Evolutionary conservation across 2,329 filamentous ascomycete species (phyloP).

Genomic region (Phaeomoniella chlamydospora): DNA sequence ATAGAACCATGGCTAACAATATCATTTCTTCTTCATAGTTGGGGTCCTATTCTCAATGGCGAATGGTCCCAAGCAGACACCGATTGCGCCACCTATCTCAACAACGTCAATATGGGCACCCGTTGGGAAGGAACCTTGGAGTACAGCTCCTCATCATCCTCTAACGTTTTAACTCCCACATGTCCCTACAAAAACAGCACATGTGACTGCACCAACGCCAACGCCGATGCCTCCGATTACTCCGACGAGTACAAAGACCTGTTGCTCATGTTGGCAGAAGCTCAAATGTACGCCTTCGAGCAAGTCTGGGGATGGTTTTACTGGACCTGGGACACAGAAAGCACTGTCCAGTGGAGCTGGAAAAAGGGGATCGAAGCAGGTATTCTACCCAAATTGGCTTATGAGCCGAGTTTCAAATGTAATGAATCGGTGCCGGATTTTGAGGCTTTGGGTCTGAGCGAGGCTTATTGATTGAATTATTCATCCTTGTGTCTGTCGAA

Average conservation of each 20-base stretch:
- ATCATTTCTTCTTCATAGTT: conserved; percentile 26
- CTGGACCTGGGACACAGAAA: conserved; percentile 95
- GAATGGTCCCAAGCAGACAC: conserved; percentile 98
- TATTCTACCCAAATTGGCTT: conserved; percentile 64
- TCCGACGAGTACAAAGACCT: conserved; percentile 67
- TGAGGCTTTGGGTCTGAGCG: conserved; percentile 18
- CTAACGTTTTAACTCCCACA: conserved; percentile 51
- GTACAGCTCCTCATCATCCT: conserved; percentile 47
- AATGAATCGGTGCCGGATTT: conserved; percentile 30
- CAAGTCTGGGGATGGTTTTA: conserved; percentile 96
- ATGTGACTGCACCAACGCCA: conserved; percentile 65
- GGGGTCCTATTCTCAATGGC: conserved; percentile 85
- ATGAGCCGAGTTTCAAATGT: conserved; percentile 57
- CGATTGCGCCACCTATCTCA: conserved; percentile 76
- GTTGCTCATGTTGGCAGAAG: conserved; percentile 78
- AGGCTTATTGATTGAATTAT: conserved; percentile 22
- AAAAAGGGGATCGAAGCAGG: conserved; percentile 63
- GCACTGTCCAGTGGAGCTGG: conserved; percentile 81
- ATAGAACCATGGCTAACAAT: too few relatives aligned
- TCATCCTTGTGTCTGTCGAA: too few relatives aligned
- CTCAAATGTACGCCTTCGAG: conserved; percentile 92
- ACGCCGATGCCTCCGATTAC: conserved; percentile 56
- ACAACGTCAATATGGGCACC: conserved; percentile 76
- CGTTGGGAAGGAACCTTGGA: conserved; percentile 84
- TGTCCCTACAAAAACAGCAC: conserved; percentile 54